A percentile compares a stretch with the other conserved stretches of the same genome.
Conservation (phyloP, 192 early-diverging fungal genomes). For the Coemansia javaensis region DNA sequence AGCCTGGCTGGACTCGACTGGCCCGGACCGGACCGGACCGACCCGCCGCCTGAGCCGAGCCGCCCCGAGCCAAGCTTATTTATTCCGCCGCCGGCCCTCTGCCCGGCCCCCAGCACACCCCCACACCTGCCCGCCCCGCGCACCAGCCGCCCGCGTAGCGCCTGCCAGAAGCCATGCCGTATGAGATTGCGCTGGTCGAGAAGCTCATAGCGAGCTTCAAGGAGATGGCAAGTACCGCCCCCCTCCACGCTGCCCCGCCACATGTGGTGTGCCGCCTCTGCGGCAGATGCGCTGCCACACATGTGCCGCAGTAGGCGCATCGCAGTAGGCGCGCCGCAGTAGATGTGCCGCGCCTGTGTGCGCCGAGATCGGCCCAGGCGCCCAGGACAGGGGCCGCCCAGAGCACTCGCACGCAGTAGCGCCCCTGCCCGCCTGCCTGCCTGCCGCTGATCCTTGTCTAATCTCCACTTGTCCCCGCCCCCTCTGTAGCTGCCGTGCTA, state of each 20-base stretch:
- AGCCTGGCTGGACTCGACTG: too few species aligned
- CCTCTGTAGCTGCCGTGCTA: constrained; percentile 66
- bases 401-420: neutral
- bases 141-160: too few species aligned
- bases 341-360: neutral
- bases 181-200: constrained; percentile 47
- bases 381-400: too few species aligned
- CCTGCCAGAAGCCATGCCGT: constrained; percentile 47
- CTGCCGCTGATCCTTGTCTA: neutral
- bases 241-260: neutral
- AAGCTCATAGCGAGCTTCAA: constrained; percentile 45
- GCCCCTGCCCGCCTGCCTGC: too few species aligned
- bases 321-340: neutral
- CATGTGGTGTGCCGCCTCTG: neutral
- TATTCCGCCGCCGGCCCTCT: too few species aligned
- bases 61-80: too few species aligned
- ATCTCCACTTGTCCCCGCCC: neutral
- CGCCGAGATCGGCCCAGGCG: too few species aligned
- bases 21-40: too few species aligned
- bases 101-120: too few species aligned
- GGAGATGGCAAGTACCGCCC: constrained; percentile 41
- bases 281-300: neutral
- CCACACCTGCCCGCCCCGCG: too few species aligned
- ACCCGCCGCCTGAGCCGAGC: too few species aligned
- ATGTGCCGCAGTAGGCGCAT: neutral